Evolutionary conservation across 768 basidiomycete genomes (phyloP).

Genomic region (Strobilomyces dryophilus): DNA sequence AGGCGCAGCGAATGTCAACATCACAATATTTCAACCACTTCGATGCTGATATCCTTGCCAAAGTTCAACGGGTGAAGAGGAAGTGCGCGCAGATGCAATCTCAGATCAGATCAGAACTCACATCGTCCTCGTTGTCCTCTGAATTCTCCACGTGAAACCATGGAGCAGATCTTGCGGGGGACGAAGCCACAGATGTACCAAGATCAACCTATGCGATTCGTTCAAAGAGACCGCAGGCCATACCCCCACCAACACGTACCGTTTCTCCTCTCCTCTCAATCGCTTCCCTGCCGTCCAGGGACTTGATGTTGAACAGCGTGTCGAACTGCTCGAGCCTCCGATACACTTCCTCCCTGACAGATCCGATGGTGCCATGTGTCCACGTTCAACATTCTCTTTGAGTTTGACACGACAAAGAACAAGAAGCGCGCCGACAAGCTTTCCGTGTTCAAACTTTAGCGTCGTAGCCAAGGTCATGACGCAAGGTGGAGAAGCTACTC

Average conservation of each 20-base stretch:
- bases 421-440: no score
- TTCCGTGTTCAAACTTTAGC: no score
- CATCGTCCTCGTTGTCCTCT: background rate
- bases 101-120: background rate
- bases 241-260: conserved; percentile 28
- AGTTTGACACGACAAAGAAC: no score
- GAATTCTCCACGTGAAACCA: no score
- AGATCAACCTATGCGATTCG: no score
- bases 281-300: conserved; percentile 63
- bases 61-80: no score
- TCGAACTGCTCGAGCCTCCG: conserved; percentile 59
- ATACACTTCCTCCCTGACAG: conserved; percentile 69
- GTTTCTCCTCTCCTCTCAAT: conserved; percentile 40
- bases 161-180: no score
- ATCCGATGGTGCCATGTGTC: conserved; percentile 38
- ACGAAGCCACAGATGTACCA: no score
- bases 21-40: background rate
- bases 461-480: no score
- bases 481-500: no score
- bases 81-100: background rate
- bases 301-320: conserved; percentile 50
- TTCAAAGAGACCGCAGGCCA: no score
- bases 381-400: conserved; percentile 58
- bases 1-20: background rate
- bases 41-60: background rate